Base-by-base conservation (phyloP, 2,329 filamentous ascomycete species). In the Hawksworthiomyces lignivorus region DNA sequence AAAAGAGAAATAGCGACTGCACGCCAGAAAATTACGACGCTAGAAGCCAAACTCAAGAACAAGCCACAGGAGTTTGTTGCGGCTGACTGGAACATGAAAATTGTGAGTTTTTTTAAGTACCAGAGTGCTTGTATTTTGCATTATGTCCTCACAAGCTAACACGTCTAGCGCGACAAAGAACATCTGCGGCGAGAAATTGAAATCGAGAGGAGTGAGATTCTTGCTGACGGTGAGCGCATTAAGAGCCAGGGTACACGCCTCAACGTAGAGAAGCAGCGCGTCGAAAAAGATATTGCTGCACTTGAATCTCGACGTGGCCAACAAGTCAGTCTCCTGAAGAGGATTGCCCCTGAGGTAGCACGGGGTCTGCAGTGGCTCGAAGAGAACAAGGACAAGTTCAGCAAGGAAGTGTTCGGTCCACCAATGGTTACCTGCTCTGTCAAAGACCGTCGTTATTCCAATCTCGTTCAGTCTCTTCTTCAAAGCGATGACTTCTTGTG, bases 281-380 rank as follows among this genome's bases (percentile, higher is more conserved):
- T 59, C 4, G 40, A 62, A 17, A 43, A 52, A 0, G 67, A 71
- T 0, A 51, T 75, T 18, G 62, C 61, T 18, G 57, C 57, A 15
- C 69, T 95, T 12, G 72, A 87, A 37, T 90, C 87, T 1, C 77
- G 84, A 52, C 71, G 80, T 46, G 89, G 88, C 6, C 83, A 85
- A 54, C 82, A 87, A 50, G 67, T 84, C 42, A 76, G 64, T 36
- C 77, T 82, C 49, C 71, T 98, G 41, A 69, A 68, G 39, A 69
- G 57, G 6, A 14, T 73, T 1, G 83, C 81, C 10, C 57, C 57
- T 0, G 84, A 96, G 43, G 77, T 83, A 3, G 73, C 74, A 10
- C 67, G 58, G 50, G 87, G 81, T 3, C 95, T 87, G 80, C 70
- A 80, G 31, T 98, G 90, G 89, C 72, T 97, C 39, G 74, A 86